Conservation (phyloP, 2,329 filamentous ascomycete species). For the Cephalotrichum gorgonifer region DNA sequence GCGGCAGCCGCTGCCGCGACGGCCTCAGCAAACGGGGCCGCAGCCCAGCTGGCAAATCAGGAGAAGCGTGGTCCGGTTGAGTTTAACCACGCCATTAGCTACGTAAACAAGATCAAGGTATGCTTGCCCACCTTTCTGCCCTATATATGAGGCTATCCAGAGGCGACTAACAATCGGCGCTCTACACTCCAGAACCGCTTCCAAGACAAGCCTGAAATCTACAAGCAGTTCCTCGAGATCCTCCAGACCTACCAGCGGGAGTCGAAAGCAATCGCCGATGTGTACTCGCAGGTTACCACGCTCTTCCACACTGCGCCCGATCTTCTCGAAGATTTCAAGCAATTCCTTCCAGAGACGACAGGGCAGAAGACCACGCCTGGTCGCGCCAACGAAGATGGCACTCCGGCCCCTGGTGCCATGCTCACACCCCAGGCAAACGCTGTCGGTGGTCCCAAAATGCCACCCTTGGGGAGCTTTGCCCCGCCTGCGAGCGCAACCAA, state of each 20-base stretch:
- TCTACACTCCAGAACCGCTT: conserved; percentile 73
- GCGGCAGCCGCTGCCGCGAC: conserved; percentile 52
- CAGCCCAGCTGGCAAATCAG: conserved; percentile 48
- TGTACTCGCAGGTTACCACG: conserved; percentile 92
- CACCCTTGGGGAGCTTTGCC: conserved; percentile 90
- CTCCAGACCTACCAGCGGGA: conserved; percentile 96
- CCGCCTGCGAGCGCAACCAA: conserved; percentile 72
- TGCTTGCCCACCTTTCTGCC: conserved; percentile 16
- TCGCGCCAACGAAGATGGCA: conserved; percentile 55
- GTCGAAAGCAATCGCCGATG: conserved; percentile 96
- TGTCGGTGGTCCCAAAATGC: conserved; percentile 65
- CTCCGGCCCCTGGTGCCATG: conserved; percentile 32
- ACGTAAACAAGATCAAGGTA: conserved; percentile 99
- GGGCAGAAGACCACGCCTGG: conserved; percentile 37
- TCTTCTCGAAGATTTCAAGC: conserved; percentile 94
- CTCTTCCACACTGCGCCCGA: conserved; percentile 91
- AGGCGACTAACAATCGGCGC: background rate
- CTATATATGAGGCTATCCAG: background rate
- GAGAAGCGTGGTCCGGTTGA: conserved; percentile 92
- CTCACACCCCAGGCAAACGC: conserved; percentile 45
- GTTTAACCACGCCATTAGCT: conserved; percentile 98
- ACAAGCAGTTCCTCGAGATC: conserved; percentile 98
- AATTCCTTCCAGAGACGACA: conserved; percentile 86
- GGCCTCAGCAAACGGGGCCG: conserved; percentile 19
- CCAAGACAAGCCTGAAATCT: conserved; percentile 92